Evolutionary conservation across 805 yeast genomes (phyloP).

Genomic region (Teunomyces cretensis): DNA sequence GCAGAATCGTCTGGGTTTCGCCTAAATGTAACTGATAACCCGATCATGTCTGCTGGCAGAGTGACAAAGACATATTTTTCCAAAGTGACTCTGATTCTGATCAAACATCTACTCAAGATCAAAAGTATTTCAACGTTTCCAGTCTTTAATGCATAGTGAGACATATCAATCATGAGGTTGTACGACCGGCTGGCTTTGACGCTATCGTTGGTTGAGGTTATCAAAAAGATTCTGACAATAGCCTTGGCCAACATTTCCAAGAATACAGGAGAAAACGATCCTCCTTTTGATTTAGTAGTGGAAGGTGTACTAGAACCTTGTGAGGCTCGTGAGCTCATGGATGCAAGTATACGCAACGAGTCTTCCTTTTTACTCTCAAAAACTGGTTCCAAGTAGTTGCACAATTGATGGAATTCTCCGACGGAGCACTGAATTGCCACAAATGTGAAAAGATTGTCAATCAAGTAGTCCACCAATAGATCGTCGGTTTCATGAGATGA

Average conservation of each 20-base stretch:
- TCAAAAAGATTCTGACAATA: conserved; percentile 24
- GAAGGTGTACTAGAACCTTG: neutral
- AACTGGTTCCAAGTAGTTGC: conserved; percentile 11
- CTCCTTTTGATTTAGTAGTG: neutral
- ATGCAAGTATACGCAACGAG: neutral
- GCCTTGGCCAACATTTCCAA: conserved; percentile 22
- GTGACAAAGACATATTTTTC: conserved; percentile 48
- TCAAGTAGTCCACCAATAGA: conserved; percentile 29
- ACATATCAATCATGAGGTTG: conserved; percentile 32
- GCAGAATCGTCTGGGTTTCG: conserved; percentile 40
- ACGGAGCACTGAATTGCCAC: conserved; percentile 16
- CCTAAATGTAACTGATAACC: conserved; percentile 58
- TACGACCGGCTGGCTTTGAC: conserved; percentile 29
- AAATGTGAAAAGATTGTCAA: conserved; percentile 25
- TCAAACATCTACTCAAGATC: conserved; percentile 50
- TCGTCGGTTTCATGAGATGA: conserved; percentile 30
- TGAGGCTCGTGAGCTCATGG: conserved; percentile 3
- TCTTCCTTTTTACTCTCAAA: conserved; percentile 8
- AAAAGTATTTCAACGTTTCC: conserved; percentile 41
- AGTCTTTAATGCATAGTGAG: conserved; percentile 33
- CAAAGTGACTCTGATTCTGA: conserved; percentile 52
- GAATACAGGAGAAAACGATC: conserved; percentile 5
- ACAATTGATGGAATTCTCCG: conserved; percentile 15
- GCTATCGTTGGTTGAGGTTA: conserved; percentile 20
- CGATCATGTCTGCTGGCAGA: conserved; percentile 61